Evolutionary conservation across 2,329 filamentous ascomycete species (phyloP).

Genomic region (Neofusicoccum cordaticola): DNA sequence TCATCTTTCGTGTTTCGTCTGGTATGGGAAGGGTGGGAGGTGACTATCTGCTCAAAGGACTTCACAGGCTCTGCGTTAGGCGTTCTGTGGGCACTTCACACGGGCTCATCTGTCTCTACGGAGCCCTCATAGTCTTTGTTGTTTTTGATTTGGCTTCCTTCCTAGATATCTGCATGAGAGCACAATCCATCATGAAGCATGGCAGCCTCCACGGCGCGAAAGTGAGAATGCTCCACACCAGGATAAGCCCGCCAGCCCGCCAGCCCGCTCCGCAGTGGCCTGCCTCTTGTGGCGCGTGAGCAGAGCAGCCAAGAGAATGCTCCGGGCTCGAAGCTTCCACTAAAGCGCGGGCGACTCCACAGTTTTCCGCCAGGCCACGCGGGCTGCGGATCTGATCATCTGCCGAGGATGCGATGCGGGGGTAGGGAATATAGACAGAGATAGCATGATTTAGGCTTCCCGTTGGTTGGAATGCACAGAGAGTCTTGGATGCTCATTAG

Average conservation of each 20-base stretch:
- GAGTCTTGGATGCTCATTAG: background rate
- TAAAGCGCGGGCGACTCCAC: background rate
- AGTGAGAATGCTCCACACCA: background rate
- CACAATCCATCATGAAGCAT: background rate
- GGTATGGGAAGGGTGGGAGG: conserved; percentile 3
- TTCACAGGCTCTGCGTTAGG: background rate
- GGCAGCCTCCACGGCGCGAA: background rate
- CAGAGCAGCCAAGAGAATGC: background rate
- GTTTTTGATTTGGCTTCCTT: background rate
- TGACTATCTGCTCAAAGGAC: background rate
- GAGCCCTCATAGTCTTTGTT: background rate
- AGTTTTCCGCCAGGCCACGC: background rate
- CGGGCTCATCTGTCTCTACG: background rate
- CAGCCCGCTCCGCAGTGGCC: background rate
- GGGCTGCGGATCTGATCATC: background rate
- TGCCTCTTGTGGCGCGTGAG: background rate
- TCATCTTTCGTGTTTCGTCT: conserved; percentile 7
- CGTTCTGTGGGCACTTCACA: background rate
- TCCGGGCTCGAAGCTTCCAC: background rate
- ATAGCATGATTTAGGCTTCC: conserved; percentile 4
- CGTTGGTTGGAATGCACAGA: background rate
- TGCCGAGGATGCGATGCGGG: background rate
- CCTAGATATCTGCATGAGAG: conserved; percentile 7
- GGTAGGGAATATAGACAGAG: background rate
- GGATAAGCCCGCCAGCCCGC: background rate